Percentiles rank a stretch among this genome's conserved stretches.
phyloP scores from a whole-genome alignment of 2,329 filamentous ascomycete genomes.

The Gliomastix tumulicola region DNA sequence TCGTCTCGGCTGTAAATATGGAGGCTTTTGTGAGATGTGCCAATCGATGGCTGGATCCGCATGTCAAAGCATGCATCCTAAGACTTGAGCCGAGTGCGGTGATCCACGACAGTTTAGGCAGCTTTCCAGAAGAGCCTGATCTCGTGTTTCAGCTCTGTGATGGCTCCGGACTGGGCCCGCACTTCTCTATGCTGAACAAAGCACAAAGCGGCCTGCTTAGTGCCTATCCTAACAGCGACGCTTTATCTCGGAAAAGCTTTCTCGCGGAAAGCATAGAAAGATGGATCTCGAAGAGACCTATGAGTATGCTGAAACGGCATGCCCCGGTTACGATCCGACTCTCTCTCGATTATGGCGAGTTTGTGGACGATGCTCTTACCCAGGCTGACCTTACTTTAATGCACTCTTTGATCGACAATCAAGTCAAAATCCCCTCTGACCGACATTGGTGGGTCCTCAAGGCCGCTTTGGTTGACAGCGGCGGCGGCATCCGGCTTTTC shows the following conservation, averaged over 20 bases:
- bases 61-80: too few species aligned
- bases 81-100: too few species aligned
- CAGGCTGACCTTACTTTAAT: constrained; percentile 25
- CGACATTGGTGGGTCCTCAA: constrained; percentile 32
- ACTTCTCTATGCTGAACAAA: constrained; percentile 23
- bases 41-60: too few species aligned
- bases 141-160: constrained; percentile 21
- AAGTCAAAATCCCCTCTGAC: constrained; percentile 12
- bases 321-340: constrained; percentile 22
- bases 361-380: constrained; percentile 26
- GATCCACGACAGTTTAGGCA: too few species aligned
- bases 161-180: constrained; percentile 22
- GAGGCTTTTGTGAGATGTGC: too few species aligned
- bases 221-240: constrained; percentile 29
- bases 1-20: too few species aligned
- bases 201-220: constrained; percentile 22
- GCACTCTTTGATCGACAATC: constrained; percentile 25
- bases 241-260: constrained; percentile 26
- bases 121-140: background rate
- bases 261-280: constrained; percentile 24
- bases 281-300: constrained; percentile 25
- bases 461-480: constrained; percentile 29
- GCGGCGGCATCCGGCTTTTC: constrained; percentile 28
- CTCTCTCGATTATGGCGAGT: constrained; percentile 28
- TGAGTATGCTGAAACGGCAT: constrained; percentile 19